phyloP scores from a whole-genome alignment of 2,329 filamentous ascomycete species.

The Ciborinia camelliae region DNA sequence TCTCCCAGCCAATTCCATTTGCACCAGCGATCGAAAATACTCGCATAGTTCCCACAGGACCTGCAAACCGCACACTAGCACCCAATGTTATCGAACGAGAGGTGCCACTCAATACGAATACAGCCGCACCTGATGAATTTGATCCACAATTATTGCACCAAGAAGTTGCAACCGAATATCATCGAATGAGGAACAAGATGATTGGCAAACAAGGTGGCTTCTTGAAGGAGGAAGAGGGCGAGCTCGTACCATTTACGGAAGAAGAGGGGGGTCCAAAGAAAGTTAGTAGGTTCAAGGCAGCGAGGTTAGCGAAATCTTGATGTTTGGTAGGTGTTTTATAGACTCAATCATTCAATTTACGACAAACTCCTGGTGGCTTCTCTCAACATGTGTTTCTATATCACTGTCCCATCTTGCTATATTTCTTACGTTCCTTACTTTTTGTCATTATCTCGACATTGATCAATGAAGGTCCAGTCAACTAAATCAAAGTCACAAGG shows the following conservation, averaged over 20 bases:
- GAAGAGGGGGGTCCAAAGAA: constrained; percentile 59
- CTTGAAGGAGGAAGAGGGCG: constrained; percentile 61
- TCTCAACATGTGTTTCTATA: background rate
- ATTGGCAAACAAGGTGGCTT: constrained; percentile 84
- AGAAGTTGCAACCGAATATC: constrained; percentile 79
- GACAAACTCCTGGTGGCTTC: background rate
- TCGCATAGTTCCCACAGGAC: constrained; percentile 35
- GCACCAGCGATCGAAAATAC: constrained; percentile 25
- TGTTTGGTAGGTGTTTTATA: constrained; percentile 10
- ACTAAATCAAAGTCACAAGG: background rate
- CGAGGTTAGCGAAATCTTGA: constrained; percentile 51
- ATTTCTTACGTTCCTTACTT: background rate
- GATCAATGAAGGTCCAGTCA: background rate
- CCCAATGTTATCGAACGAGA: constrained; percentile 56
- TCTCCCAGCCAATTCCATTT: constrained; percentile 32
- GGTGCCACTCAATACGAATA: constrained; percentile 34
- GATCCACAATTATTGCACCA: constrained; percentile 70
- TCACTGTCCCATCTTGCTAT: background rate
- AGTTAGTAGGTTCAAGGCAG: constrained; percentile 72
- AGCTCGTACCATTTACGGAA: constrained; percentile 64
- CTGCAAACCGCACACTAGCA: constrained; percentile 53
- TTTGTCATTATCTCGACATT: background rate
- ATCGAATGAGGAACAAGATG: constrained; percentile 75
- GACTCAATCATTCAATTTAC: constrained; percentile 8
- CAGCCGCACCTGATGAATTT: constrained; percentile 58